These are phyloP conservation scores for Adansonia gregorii DNA, from an alignment of 441 rosid genomes.

Conservation along the genomic window DNA sequence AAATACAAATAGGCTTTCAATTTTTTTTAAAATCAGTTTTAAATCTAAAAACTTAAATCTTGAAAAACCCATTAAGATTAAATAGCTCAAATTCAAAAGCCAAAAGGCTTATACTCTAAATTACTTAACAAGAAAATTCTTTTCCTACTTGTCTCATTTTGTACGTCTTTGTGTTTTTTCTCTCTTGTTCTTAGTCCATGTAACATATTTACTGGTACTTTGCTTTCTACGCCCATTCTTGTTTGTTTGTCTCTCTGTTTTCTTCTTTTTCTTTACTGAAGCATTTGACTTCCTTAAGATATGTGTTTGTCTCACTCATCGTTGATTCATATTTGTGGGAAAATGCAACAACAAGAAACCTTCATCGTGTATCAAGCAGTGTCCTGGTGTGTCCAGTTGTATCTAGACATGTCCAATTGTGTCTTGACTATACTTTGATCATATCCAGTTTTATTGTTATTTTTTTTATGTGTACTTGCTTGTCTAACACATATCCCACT, in stretches of 20 bases:
- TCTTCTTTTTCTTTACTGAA: not conserved
- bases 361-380: not conserved
- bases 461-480: not conserved
- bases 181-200: not conserved
- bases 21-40: not conserved
- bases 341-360: not conserved
- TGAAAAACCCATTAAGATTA: not conserved
- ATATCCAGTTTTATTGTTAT: not conserved
- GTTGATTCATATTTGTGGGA: not conserved
- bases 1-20: not conserved
- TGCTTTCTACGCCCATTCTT: not conserved
- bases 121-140: not conserved
- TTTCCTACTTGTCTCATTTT: not conserved
- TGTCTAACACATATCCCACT: not conserved
- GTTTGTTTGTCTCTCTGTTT: not conserved
- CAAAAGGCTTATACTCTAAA: not conserved
- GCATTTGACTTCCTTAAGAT: constrained; percentile 1
- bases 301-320: not conserved
- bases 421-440: not conserved
- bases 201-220: not conserved
- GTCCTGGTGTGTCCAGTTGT: not conserved
- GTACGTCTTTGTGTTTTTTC: not conserved
- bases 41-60: not conserved
- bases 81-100: constrained; percentile 1
- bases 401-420: not conserved